Percentiles rank a stretch among this genome's conserved stretches.
phyloP scores from a whole-genome alignment of 768 basidiomycete genomes.

The Hericium erinaceus region DNA sequence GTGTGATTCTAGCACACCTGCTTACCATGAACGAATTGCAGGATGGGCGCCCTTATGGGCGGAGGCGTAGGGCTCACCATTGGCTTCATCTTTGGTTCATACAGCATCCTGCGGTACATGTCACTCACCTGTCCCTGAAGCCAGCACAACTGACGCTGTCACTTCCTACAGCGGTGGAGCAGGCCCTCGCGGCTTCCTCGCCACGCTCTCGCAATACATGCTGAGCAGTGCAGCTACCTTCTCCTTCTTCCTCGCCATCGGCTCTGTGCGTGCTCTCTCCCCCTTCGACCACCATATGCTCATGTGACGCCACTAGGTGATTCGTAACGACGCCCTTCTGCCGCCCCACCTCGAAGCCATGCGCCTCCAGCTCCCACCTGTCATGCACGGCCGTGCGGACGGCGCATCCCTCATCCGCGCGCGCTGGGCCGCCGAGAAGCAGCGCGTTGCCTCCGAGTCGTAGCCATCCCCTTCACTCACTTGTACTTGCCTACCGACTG shows the following conservation, averaged over 20 bases:
- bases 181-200: constrained; percentile 82
- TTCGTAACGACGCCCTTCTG: constrained; percentile 67
- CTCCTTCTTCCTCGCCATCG: constrained; percentile 92
- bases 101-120: constrained; percentile 78
- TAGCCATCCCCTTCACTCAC: background rate
- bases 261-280: constrained; percentile 51
- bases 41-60: constrained; percentile 90
- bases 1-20: no score
- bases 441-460: background rate
- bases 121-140: background rate
- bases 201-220: constrained; percentile 97
- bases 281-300: background rate
- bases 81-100: constrained; percentile 94
- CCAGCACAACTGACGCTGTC: background rate
- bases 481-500: background rate
- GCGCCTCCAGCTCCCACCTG: constrained; percentile 46
- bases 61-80: constrained; percentile 93
- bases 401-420: constrained; percentile 63
- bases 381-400: constrained; percentile 55
- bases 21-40: constrained; percentile 19
- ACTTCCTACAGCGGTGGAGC: constrained; percentile 59
- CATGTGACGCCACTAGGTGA: constrained; percentile 41
- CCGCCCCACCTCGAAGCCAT: constrained; percentile 56
- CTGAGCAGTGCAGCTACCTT: constrained; percentile 96
- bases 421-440: constrained; percentile 53